phyloP scores from a whole-genome alignment of 179 eudicot genomes.

The Beta macrorhiza region DNA sequence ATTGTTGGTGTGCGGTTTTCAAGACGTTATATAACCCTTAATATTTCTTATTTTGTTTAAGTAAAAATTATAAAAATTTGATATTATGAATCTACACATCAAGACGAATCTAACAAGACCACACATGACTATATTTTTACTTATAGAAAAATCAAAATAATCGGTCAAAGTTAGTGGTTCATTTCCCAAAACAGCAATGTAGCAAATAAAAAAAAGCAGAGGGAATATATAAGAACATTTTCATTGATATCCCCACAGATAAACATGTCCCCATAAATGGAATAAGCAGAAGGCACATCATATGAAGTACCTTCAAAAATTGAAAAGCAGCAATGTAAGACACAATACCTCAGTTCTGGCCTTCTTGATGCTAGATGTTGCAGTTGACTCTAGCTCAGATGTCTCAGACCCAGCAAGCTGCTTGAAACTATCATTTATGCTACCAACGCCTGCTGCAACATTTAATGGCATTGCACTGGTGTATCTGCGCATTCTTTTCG shows the following conservation, averaged over 20 bases:
- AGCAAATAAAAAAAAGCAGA: too few species aligned
- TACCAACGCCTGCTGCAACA: constrained; percentile 68
- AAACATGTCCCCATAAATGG: not conserved
- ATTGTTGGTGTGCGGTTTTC: too few species aligned
- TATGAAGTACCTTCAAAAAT: not conserved
- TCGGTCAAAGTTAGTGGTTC: too few species aligned
- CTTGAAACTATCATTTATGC: constrained; percentile 63
- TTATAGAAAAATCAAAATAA: too few species aligned
- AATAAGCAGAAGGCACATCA: not conserved
- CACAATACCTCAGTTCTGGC: constrained; percentile 63
- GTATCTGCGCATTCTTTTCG: constrained; percentile 79
- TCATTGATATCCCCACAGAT: not conserved
- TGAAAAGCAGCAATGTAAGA: not conserved
- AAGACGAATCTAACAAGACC: too few species aligned
- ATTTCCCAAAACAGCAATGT: too few species aligned
- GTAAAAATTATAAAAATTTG: too few species aligned
- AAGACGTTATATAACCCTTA: too few species aligned
- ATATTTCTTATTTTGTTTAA: too few species aligned
- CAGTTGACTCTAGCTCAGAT: constrained; percentile 83
- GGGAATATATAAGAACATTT: not conserved
- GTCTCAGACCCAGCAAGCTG: constrained; percentile 55
- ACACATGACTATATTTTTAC: too few species aligned
- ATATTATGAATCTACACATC: too few species aligned
- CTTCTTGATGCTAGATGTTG: constrained; percentile 71
- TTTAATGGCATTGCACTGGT: constrained; percentile 87